Evolutionary conservation across 73 alveolate genomes (phyloP).

Genomic region (Uronychia setigera): DNA sequence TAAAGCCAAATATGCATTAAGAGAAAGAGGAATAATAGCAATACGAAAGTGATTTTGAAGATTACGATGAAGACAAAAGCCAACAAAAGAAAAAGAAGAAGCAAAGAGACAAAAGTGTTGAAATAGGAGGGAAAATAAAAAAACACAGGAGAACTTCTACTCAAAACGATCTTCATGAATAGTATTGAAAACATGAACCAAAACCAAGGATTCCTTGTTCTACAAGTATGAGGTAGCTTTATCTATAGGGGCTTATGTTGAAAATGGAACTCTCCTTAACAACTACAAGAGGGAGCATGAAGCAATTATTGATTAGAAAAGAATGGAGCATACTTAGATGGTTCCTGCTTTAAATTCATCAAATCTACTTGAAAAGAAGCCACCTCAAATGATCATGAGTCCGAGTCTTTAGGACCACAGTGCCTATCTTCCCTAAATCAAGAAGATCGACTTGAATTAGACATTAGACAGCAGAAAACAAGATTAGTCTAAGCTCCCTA

Average conservation of each 20-base stretch:
- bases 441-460: neutral
- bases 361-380: neutral
- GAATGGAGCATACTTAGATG: too few species aligned
- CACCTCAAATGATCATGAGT: neutral
- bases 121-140: too few species aligned
- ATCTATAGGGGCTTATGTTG: neutral
- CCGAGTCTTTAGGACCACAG: neutral
- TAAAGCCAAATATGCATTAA: neutral
- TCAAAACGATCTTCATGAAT: neutral
- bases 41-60: neutral
- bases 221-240: neutral
- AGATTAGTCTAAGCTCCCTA: neutral
- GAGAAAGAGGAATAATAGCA: neutral
- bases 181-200: neutral
- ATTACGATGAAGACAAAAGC: neutral
- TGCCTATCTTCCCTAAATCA: neutral
- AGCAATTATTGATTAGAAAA: neutral
- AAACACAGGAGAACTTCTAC: neutral
- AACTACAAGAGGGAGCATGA: constrained; percentile 1
- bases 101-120: neutral
- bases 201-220: neutral
- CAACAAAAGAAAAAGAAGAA: neutral
- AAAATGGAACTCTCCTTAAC: neutral
- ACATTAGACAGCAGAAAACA: neutral
- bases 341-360: too few species aligned